Base-by-base conservation (phyloP, 2,329 filamentous ascomycete species). In the Penicillium vulpinum region DNA sequence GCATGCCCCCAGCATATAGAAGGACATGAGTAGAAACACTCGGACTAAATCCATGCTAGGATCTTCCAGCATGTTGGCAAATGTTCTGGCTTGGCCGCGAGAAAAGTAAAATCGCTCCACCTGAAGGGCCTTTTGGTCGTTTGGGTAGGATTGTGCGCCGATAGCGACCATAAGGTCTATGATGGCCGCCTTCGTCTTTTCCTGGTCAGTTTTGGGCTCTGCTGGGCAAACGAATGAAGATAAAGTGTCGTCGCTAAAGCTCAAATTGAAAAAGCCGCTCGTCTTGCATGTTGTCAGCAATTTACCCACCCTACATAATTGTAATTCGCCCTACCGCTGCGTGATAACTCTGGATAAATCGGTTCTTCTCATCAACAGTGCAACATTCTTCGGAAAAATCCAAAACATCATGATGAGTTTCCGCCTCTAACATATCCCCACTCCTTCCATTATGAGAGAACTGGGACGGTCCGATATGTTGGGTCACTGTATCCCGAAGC, bases 1-100 rank as follows among this genome's bases (percentile, higher is more conserved):
- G 51, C 83, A 86, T 4, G 81, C 81, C 0, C 81, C 83, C 3
- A 85, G 75, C 78, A 85, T 82, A 61, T 84, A 86, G 59, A 85
- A 84, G 0, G 83, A 77, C 79, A 86, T 82, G 16, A 85, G 72
- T 0, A 84, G 67, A 58, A 84, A 86, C 0, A 75, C 72, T 16
- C 80, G 73, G 5, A 83, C 78, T 64, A 84, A 73, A 46, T 82
- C 76, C 11, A 84, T 69, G 36, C 80, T 83, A 0, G 83, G 83
- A 56, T 83, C 79, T 59, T 81, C 78, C 0, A 85, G 71, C 72
- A 83, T 82, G 5, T 77, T 77, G 15, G 77, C 73, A 54, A 85
- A 81, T 0, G 81, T 78, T 35, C 73, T 65, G 18, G 72, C 72
- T 51, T 81, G 82, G 0, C 80, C 82, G 22, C 76, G 75, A 2